A percentile compares a stretch with the other conserved stretches of the same genome.
Evolutionary conservation across 129 eudicot genomes (phyloP).

Genomic region (Glebionis coronaria): DNA sequence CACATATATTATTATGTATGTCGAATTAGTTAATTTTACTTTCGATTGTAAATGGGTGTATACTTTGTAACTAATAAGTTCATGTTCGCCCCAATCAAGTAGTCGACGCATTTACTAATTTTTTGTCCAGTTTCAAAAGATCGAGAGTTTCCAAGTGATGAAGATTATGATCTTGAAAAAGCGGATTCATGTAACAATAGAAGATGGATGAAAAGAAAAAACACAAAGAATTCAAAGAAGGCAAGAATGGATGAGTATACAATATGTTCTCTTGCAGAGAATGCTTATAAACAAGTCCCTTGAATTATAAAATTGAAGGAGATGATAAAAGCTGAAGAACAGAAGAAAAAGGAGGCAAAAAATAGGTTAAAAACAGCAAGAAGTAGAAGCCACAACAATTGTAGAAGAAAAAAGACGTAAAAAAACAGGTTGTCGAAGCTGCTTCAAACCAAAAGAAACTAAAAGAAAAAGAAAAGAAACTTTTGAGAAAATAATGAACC

Average conservation of each 20-base stretch:
- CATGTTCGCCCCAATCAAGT: conserved; percentile 59
- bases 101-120: conserved; percentile 71
- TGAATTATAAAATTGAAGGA: too few relatives aligned
- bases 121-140: conserved; percentile 83
- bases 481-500: too few relatives aligned
- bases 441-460: too few relatives aligned
- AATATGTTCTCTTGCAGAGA: conserved; percentile 71
- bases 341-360: conserved; percentile 79
- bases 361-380: conserved; percentile 64
- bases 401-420: conserved; percentile 64
- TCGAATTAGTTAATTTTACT: too few relatives aligned
- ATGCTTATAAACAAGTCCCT: conserved; percentile 86
- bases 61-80: too few relatives aligned
- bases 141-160: too few relatives aligned
- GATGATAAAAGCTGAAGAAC: conserved; percentile 79
- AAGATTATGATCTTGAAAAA: conserved; percentile 88
- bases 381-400: conserved; percentile 78
- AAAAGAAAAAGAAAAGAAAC: too few relatives aligned
- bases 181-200: conserved; percentile 96
- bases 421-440: too few relatives aligned
- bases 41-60: too few relatives aligned
- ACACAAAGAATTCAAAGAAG: conserved; percentile 78
- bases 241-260: conserved; percentile 82
- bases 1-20: too few relatives aligned
- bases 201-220: conserved; percentile 99